Percentiles rank a stretch among this genome's conserved stretches.
These are phyloP conservation scores for Pelargonium citronellum DNA, from an alignment of 441 rosid species.

Conservation along the genomic window DNA sequence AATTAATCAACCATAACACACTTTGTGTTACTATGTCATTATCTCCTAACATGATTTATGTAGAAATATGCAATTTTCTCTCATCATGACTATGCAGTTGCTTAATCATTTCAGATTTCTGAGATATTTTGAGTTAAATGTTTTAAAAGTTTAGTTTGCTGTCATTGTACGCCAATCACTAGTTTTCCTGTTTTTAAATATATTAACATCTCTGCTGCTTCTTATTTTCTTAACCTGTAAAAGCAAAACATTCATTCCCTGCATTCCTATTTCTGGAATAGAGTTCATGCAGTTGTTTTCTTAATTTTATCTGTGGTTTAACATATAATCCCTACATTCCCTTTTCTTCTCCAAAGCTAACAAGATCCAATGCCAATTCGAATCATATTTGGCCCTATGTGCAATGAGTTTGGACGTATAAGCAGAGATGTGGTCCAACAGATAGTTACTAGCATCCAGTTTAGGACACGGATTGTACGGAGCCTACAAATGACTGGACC, in stretches of 20 bases:
- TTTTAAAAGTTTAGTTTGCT: background rate
- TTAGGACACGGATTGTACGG: slow-evolving; percentile 1
- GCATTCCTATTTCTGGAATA: background rate
- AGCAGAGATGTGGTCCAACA: slow-evolving; percentile 6
- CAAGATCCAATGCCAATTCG: background rate
- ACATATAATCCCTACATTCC: background rate
- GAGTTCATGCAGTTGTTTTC: background rate
- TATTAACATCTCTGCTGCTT: background rate
- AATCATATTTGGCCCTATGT: background rate
- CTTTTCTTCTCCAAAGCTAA: background rate
- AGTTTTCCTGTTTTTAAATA: background rate
- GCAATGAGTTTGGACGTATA: slow-evolving; percentile 1
- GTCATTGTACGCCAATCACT: background rate
- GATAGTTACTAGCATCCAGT: slow-evolving; percentile 6
- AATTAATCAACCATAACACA: no score
- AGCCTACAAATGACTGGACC: background rate
- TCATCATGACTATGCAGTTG: background rate
- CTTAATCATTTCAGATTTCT: background rate
- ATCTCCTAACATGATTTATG: no score
- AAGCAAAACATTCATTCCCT: background rate
- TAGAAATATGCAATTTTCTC: no score
- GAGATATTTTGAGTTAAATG: background rate
- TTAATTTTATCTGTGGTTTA: background rate
- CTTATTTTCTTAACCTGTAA: background rate
- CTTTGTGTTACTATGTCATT: no score